Conservation (phyloP, 805 yeast species). For the Saccharomyces jurei region DNA sequence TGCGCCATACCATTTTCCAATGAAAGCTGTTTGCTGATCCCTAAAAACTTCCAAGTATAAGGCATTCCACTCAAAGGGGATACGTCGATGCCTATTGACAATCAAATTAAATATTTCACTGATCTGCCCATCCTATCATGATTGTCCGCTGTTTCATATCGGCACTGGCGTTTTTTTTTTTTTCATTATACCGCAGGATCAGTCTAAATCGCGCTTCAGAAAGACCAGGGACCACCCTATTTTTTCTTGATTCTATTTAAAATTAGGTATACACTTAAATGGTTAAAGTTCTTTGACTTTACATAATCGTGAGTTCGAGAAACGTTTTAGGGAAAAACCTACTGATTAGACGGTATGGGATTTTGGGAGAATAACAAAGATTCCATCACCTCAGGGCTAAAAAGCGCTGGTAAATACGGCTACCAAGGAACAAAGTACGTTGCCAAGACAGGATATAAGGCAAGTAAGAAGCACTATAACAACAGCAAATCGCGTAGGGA, state of each 20-base stretch:
- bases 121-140: background rate
- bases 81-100: background rate
- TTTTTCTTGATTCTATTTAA: background rate
- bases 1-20: background rate
- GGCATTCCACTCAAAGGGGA: slow-evolving; percentile 7
- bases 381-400: slow-evolving; percentile 31
- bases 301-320: background rate
- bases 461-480: slow-evolving; percentile 31
- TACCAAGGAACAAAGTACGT: slow-evolving; percentile 35
- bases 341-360: background rate
- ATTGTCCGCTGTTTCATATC: background rate
- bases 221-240: background rate
- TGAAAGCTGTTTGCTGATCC: slow-evolving; percentile 1
- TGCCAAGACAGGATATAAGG: slow-evolving; percentile 35
- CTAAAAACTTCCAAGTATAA: slow-evolving; percentile 10
- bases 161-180: background rate
- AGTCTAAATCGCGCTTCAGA: background rate
- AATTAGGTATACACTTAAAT: background rate
- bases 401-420: slow-evolving; percentile 32
- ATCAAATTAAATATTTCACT: no score
- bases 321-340: background rate
- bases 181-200: background rate
- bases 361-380: slow-evolving; percentile 40
- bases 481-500: slow-evolving; percentile 11
- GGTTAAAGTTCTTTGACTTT: background rate